A percentile compares a stretch with the other conserved stretches of the same genome.
phyloP scores from a whole-genome alignment of 345 rosid genomes.

The Acer campestre region DNA sequence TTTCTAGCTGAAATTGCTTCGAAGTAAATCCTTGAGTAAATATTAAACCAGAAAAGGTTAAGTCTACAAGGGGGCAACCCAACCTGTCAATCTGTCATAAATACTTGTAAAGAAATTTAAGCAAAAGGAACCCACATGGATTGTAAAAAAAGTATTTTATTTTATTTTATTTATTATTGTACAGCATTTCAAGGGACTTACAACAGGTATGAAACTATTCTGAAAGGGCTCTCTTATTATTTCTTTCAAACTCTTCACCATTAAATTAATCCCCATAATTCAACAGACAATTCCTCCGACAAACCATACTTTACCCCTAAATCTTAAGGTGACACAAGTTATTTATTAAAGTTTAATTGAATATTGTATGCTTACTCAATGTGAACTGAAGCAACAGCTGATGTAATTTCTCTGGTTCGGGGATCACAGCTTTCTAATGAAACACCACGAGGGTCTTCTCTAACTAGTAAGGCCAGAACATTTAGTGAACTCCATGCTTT shows the following conservation, averaged over 20 bases:
- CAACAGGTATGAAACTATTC: background rate
- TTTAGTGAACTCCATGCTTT: slow-evolving; percentile 71
- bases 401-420: slow-evolving; percentile 55
- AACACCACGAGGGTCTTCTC: slow-evolving; percentile 92
- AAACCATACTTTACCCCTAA: slow-evolving; percentile 8
- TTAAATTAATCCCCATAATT: background rate
- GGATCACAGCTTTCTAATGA: slow-evolving; percentile 82
- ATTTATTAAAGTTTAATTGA: slow-evolving; percentile 11
- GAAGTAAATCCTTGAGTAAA: no score
- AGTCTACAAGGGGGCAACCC: background rate
- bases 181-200: background rate
- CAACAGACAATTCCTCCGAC: background rate
- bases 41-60: background rate
- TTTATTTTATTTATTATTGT: background rate
- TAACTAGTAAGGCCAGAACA: slow-evolving; percentile 80
- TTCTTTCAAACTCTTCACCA: slow-evolving; percentile 5
- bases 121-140: background rate
- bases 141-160: background rate
- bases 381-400: slow-evolving; percentile 57
- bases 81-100: background rate
- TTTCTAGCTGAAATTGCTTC: no score
- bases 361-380: slow-evolving; percentile 40
- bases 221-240: background rate
- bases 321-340: background rate
- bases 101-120: background rate